Percentiles rank a stretch among this genome's conserved stretches.
phyloP scores from a whole-genome alignment of 202 grass and related monocot species.

The Bolboschoenoplectus hybrid region DNA sequence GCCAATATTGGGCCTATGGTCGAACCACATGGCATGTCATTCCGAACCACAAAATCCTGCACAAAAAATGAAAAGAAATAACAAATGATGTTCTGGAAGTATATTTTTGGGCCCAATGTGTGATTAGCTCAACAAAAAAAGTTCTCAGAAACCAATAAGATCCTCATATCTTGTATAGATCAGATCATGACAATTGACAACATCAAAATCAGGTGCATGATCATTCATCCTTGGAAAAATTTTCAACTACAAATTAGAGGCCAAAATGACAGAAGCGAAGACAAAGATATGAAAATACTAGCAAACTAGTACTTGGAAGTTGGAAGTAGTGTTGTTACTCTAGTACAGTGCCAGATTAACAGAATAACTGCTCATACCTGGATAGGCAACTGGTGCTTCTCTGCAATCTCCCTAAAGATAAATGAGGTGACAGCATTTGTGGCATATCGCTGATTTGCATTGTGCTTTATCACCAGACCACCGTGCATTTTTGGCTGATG shows the following conservation, averaged over 20 bases:
- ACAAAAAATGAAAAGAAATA: conserved; percentile 16
- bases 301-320: neutral
- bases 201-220: neutral
- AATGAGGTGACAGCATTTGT: conserved; percentile 93
- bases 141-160: neutral
- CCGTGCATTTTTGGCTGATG: conserved; percentile 94
- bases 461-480: conserved; percentile 95
- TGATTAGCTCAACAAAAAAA: neutral
- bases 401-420: conserved; percentile 88
- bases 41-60: conserved; percentile 98
- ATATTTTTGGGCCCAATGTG: neutral
- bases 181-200: neutral
- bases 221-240: neutral
- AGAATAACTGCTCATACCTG: conserved; percentile 58
- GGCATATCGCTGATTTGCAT: conserved; percentile 96
- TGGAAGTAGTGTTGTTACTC: neutral
- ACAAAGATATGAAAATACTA: neutral
- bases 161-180: neutral
- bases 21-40: conserved; percentile 88
- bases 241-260: neutral
- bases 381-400: conserved; percentile 66
- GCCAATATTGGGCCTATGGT: conserved; percentile 96
- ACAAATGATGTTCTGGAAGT: neutral
- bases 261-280: neutral
- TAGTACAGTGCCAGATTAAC: neutral